Conservation (phyloP, 352 stramenopile genomes). For the Phytopythium kandeliae region DNA sequence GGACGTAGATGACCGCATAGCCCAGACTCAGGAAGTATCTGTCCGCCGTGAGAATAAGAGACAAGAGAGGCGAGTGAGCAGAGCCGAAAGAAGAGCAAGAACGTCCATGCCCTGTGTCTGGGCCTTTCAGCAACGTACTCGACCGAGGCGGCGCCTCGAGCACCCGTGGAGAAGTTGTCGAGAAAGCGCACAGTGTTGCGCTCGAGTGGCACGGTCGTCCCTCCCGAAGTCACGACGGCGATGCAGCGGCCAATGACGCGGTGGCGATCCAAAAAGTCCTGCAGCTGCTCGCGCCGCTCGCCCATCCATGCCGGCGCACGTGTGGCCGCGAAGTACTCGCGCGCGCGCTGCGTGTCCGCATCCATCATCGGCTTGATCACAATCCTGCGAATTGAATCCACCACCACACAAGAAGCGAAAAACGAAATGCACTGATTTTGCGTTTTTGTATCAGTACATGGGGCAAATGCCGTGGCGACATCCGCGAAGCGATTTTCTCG, state of each 20-base stretch:
- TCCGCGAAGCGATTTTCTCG: too few species aligned
- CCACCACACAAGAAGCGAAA: too few species aligned
- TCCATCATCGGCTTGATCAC: slow-evolving; percentile 1
- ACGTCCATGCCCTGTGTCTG: too few species aligned
- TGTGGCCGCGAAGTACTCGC: slow-evolving; percentile 56
- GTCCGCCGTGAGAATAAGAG: slow-evolving; percentile 12
- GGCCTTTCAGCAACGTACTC: slow-evolving; percentile 28
- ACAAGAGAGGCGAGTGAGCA: neutral
- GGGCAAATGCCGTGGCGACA: too few species aligned
- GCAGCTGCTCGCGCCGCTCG: slow-evolving; percentile 34
- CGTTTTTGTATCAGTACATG: too few species aligned
- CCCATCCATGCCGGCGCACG: slow-evolving; percentile 25
- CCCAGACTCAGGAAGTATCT: slow-evolving; percentile 90
- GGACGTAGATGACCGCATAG: slow-evolving; percentile 97
- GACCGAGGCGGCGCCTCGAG: slow-evolving; percentile 74
- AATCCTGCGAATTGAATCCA: too few species aligned
- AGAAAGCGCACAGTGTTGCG: slow-evolving; percentile 94
- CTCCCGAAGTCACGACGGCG: slow-evolving; percentile 93
- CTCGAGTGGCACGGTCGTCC: slow-evolving; percentile 95
- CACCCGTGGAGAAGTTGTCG: slow-evolving; percentile 98
- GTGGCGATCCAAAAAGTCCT: slow-evolving; percentile 62
- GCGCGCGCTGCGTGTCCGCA: slow-evolving; percentile 27
- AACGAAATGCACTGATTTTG: too few species aligned
- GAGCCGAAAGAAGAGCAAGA: neutral
- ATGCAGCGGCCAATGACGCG: slow-evolving; percentile 71